Percentiles rank a stretch among this genome's conserved stretches.
phyloP scores from a whole-genome alignment of 1,139 yeast species.

The Geotrichum histeridarum region DNA sequence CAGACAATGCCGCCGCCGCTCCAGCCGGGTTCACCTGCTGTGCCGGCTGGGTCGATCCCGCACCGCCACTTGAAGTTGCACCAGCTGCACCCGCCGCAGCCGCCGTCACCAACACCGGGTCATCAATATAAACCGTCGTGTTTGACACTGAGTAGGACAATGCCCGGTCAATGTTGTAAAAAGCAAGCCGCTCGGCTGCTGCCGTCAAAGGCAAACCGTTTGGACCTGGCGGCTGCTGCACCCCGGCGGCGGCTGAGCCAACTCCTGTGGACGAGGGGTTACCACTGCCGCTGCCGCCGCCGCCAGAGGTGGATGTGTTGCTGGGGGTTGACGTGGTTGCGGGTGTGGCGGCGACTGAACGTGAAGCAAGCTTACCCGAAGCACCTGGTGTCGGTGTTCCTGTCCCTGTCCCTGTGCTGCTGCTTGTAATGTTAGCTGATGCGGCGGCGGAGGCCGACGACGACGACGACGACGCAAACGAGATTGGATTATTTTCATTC shows the following conservation, averaged over 20 bases:
- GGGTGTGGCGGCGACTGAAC: too few species aligned
- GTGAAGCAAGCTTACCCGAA: too few species aligned
- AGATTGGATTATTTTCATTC: constrained; percentile 7
- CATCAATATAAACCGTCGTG: constrained; percentile 24
- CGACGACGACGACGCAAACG: not conserved
- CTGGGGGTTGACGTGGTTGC: not conserved
- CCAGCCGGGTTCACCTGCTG: not conserved
- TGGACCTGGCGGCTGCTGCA: not conserved
- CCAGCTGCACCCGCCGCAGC: constrained; percentile 10
- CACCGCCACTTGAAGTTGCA: constrained; percentile 1
- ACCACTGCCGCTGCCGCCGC: constrained; percentile 10
- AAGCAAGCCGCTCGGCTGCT: constrained; percentile 25
- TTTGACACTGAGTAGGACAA: constrained; percentile 24
- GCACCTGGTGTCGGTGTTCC: not conserved
- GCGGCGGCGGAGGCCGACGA: not conserved
- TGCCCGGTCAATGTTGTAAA: constrained; percentile 28
- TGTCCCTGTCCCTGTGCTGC: not conserved
- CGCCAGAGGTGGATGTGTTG: not conserved
- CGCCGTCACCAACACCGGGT: constrained; percentile 8
- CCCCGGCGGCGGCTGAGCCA: too few species aligned
- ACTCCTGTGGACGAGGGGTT: constrained; percentile 8
- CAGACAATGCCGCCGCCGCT: constrained; percentile 6
- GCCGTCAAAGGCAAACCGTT: constrained; percentile 15
- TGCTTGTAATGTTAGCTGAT: constrained; percentile 1
- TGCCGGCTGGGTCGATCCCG: constrained; percentile 4